phyloP scores from a whole-genome alignment of 306 rosid genomes.

The Herpetospermum pedunculosum region DNA sequence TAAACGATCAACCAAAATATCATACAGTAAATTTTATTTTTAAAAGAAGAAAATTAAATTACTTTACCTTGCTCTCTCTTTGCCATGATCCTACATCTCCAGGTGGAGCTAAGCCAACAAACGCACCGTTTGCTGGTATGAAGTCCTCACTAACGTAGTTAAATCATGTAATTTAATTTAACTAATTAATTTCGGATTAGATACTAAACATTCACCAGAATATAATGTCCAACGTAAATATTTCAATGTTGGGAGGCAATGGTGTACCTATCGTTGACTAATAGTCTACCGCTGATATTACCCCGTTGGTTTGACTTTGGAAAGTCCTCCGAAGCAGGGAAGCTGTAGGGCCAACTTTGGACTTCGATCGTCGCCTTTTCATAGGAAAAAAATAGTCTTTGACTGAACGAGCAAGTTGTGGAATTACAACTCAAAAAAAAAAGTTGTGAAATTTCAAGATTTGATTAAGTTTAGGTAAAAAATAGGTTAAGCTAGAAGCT shows the following conservation, averaged over 20 bases:
- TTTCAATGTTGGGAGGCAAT: neutral
- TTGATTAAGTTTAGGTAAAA: neutral
- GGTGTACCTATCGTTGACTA: constrained; percentile 24
- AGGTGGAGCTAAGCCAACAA: constrained; percentile 40
- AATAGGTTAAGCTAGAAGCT: neutral
- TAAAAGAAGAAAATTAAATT: neutral
- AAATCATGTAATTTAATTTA: neutral
- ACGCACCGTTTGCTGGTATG: constrained; percentile 26
- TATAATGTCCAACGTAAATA: neutral
- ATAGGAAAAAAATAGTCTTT: neutral
- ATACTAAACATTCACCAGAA: neutral
- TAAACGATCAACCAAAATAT: neutral
- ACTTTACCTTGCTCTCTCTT: constrained; percentile 69
- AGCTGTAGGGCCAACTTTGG: constrained; percentile 36
- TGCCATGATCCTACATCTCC: constrained; percentile 50
- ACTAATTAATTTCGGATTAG: neutral
- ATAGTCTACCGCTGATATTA: constrained; percentile 21
- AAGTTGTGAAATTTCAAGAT: no score
- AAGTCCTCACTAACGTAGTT: constrained; percentile 18
- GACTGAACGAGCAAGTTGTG: neutral
- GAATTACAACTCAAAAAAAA: neutral
- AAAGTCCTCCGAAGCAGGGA: constrained; percentile 32
- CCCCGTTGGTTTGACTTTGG: constrained; percentile 26
- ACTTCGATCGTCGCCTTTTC: constrained; percentile 23
- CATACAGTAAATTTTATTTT: neutral